Conservation (phyloP, 768 basidiomycete genomes). For the Mycena crocata region DNA sequence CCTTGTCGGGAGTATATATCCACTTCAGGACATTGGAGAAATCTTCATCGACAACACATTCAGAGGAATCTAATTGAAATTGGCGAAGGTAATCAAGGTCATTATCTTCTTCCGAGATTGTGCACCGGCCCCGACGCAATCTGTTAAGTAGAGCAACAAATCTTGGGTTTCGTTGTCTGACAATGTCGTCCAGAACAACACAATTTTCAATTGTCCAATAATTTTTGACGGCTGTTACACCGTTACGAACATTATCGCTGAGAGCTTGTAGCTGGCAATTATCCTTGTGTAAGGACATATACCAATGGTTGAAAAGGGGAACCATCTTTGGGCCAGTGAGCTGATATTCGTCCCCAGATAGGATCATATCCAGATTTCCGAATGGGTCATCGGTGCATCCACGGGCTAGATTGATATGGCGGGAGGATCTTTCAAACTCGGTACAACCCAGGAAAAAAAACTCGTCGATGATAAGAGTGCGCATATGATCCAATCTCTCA, state of each 20-base stretch:
- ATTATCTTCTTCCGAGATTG: conserved; percentile 12
- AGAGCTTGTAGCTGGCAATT: conserved; percentile 12
- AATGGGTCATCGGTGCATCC: conserved; percentile 22
- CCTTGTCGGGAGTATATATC: conserved; percentile 11
- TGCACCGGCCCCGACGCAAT: conserved; percentile 24
- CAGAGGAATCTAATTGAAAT: conserved; percentile 7
- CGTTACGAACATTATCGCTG: conserved; percentile 4
- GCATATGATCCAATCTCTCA: not conserved
- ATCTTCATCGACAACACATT: not conserved
- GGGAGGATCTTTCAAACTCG: conserved; percentile 20
- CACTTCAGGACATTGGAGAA: conserved; percentile 13
- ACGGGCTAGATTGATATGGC: conserved; percentile 17
- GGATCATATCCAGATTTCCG: conserved; percentile 22
- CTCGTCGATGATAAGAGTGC: conserved; percentile 28
- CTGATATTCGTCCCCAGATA: conserved; percentile 32
- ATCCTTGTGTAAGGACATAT: not conserved
- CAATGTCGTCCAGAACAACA: conserved; percentile 28
- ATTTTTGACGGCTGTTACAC: conserved; percentile 22
- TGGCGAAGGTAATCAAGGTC: conserved; percentile 20
- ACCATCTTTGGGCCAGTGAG: conserved; percentile 13
- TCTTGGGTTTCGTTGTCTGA: conserved; percentile 22
- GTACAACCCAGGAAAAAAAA: conserved; percentile 26
- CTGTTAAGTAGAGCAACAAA: conserved; percentile 16
- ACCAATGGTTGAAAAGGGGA: conserved; percentile 8
- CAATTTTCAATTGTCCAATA: conserved; percentile 23